Evolutionary conservation across 257 asterid species (phyloP), one percentile per base, ranked within the genome.

Genomic region (Fraxinus americana): DNA sequence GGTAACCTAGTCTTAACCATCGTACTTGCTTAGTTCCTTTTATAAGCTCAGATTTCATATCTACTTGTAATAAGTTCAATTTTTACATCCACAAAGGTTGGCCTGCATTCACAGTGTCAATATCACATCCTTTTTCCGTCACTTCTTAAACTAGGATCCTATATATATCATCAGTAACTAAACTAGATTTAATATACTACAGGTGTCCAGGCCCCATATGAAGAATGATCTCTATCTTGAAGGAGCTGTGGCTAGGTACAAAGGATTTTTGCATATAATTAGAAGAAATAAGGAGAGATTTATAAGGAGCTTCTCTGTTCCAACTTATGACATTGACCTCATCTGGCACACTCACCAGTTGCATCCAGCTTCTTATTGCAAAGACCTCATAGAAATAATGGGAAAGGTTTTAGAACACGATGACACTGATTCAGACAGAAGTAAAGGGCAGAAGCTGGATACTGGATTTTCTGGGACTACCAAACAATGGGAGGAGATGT

Each of bases 271-370:
- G 89, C 92, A 96, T 84, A 80, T 93, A 66, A 96, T 96, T 83
- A 90, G 85, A 90, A 87, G 90, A 88, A 93, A 87, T 86, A 88
- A 70, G 82, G 99, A 93, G 87, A 91, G 87, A 82, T 79, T 82
- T 82, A 82, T 91, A 41, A 84, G 82, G 80, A 89, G 97, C 88
- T 93, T 96, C 91, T 88, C 96, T 16, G 99, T 96, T 84, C 99
- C 99, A 59, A 96, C 99, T 78, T 93, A 93, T 73, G 99, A 96
- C 85, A 90, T 96, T 70, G 99, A 96, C 79, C 97, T 96, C 57
- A 93, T 96, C 71, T 96, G 99, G 99, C 99, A 96, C 87, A 91
- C 97, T 66, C 99, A 96, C 84, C 99, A 96, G 84, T 81, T 96
- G 61, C 89, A 92, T 87, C 94, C 99, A 38, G 90, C 85, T 69